Evolutionary conservation across 305 asterid species (phyloP).

Genomic region (Fraxinus floribunda): DNA sequence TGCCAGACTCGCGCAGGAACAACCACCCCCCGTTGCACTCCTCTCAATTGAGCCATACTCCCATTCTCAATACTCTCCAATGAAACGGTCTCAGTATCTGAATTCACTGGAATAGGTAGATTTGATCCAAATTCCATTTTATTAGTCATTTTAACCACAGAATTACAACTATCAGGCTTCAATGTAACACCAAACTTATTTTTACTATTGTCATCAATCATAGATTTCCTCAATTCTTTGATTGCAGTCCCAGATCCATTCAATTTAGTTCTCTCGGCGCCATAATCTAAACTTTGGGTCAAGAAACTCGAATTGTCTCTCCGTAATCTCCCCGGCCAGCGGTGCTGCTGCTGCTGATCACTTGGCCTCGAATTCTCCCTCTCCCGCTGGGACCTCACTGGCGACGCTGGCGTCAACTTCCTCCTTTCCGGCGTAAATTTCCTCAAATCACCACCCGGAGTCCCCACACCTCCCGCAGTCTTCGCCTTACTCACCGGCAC

Average conservation of each 20-base stretch:
- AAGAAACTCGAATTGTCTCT: slow-evolving; percentile 48
- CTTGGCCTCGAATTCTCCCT: slow-evolving; percentile 51
- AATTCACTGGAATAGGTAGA: slow-evolving; percentile 34
- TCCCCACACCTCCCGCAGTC: slow-evolving; percentile 27
- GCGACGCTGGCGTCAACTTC: slow-evolving; percentile 53
- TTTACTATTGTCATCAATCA: slow-evolving; percentile 32
- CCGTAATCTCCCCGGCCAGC: slow-evolving; percentile 84
- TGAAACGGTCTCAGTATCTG: slow-evolving; percentile 53
- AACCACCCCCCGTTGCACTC: slow-evolving; percentile 42
- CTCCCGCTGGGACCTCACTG: slow-evolving; percentile 48
- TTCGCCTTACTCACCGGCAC: slow-evolving; percentile 54
- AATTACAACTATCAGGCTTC: slow-evolving; percentile 31
- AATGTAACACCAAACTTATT: slow-evolving; percentile 29
- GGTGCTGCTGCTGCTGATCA: slow-evolving; percentile 52
- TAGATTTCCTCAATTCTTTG: slow-evolving; percentile 42
- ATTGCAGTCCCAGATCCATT: slow-evolving; percentile 45
- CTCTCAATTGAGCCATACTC: slow-evolving; percentile 28
- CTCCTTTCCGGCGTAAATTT: slow-evolving; percentile 71
- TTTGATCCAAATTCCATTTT: slow-evolving; percentile 21
- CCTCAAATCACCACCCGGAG: slow-evolving; percentile 36
- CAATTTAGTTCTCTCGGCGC: slow-evolving; percentile 41
- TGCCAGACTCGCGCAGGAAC: slow-evolving; percentile 51
- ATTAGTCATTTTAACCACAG: slow-evolving; percentile 28
- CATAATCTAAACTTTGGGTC: slow-evolving; percentile 70
- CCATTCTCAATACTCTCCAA: slow-evolving; percentile 35